These are phyloP conservation scores for Tetrapisispora fleetii DNA, from an alignment of 805 yeast species.

Conservation along the genomic window DNA sequence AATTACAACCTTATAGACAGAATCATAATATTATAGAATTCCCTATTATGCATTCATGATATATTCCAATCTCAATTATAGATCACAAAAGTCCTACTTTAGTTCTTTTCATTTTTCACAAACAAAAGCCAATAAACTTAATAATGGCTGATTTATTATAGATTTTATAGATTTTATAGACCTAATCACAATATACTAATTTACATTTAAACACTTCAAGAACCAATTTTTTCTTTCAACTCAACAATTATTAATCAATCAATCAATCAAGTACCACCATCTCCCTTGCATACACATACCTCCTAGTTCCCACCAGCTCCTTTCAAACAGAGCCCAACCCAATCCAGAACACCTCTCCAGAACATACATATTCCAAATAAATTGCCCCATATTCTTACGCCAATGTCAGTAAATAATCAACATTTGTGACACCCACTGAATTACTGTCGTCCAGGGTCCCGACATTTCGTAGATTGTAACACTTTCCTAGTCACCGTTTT, in stretches of 20 bases:
- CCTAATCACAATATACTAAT: background rate
- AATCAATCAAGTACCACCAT: no score
- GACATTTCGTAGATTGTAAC: background rate
- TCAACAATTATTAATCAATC: no score
- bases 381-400: no score
- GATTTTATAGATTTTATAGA: slow-evolving; percentile 2
- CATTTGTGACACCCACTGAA: background rate
- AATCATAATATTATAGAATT: background rate
- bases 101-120: background rate
- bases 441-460: background rate
- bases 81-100: background rate
- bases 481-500: no score
- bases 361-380: no score
- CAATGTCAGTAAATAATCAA: background rate
- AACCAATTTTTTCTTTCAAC: no score
- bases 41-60: background rate
- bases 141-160: background rate
- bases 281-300: no score
- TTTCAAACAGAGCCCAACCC: no score
- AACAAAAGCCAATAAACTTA: no score
- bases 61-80: slow-evolving; percentile 1
- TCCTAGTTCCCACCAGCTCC: no score
- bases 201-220: no score
- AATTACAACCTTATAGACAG: background rate
- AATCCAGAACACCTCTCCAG: no score